These are phyloP conservation scores for Ganoderma lingzhi DNA, from an alignment of 1,284 basidiomycete species.

Conservation along the genomic window DNA sequence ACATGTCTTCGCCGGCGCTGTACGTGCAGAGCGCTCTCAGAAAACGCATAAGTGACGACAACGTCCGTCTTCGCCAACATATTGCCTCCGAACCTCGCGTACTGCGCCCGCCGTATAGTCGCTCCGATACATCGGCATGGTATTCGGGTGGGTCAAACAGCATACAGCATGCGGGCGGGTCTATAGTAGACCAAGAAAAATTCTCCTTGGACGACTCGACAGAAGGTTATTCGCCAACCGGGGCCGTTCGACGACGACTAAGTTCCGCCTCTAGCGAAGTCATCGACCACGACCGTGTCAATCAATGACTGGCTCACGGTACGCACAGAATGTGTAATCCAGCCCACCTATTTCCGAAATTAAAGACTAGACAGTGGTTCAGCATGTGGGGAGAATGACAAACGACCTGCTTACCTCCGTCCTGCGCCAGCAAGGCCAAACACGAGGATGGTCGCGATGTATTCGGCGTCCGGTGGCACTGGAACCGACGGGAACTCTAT, in stretches of 20 bases:
- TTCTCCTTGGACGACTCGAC: background rate
- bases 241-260: background rate
- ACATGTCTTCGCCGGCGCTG: background rate
- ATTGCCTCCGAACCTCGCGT: background rate
- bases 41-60: background rate
- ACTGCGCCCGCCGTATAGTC: background rate
- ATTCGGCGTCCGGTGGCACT: background rate
- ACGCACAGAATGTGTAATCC: background rate
- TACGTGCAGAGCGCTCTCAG: background rate
- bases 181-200: background rate
- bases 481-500: background rate
- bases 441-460: background rate
- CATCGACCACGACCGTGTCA: background rate
- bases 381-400: background rate
- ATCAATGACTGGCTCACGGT: background rate
- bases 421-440: background rate
- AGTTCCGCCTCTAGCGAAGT: background rate
- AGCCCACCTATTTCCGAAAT: background rate
- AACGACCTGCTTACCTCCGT: background rate
- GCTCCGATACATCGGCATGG: no score
- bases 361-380: background rate
- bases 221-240: background rate
- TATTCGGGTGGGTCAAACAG: background rate
- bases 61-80: background rate
- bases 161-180: background rate